Conservation (phyloP, 305 asterid species). For the Rubia tinctorum region DNA sequence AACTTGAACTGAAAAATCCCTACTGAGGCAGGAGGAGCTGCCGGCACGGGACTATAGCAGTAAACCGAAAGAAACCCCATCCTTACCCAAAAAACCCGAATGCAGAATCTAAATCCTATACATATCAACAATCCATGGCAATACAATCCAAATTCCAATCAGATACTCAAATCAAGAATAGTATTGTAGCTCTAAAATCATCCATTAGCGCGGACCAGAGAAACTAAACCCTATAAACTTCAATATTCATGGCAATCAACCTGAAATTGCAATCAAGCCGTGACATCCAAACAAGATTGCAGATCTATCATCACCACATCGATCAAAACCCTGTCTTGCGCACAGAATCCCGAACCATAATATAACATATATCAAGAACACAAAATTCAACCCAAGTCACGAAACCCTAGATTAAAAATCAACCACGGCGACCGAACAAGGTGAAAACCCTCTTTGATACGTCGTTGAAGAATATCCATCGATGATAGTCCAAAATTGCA, state of each 20-base stretch:
- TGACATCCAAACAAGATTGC: neutral
- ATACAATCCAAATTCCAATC: neutral
- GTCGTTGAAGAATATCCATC: neutral
- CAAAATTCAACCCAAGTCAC: neutral
- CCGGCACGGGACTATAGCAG: neutral
- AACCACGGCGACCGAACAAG: neutral
- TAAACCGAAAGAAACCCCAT: conserved; percentile 7
- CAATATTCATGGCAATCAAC: neutral
- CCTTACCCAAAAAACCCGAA: neutral
- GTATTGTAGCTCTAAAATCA: neutral
- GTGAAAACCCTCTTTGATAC: neutral
- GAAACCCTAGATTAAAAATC: neutral
- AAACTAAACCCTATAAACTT: neutral
- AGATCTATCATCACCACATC: neutral
- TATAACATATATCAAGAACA: neutral
- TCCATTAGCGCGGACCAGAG: neutral
- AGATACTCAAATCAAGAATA: neutral
- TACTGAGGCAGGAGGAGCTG: neutral
- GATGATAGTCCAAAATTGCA: neutral
- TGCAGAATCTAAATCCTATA: neutral
- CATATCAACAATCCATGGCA: neutral
- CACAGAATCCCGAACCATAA: neutral
- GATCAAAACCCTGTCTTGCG: neutral
- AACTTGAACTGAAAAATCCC: conserved; percentile 2
- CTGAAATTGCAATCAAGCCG: neutral